Evolutionary conservation across 768 basidiomycete species (phyloP).

Genomic region (Trichaptum fuscoviolaceum): DNA sequence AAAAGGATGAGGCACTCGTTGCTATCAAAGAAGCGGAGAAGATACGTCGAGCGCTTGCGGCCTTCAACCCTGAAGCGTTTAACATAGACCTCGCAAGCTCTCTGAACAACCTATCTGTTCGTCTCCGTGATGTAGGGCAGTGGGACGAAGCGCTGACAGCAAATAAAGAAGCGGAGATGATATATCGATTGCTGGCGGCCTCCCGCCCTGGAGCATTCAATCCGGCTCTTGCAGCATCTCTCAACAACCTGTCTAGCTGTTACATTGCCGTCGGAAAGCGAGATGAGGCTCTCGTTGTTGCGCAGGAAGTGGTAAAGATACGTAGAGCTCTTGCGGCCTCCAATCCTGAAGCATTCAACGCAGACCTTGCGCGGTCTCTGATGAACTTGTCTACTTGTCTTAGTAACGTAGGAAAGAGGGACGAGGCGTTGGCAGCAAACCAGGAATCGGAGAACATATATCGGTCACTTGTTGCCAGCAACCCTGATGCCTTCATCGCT

Average conservation of each 20-base stretch:
- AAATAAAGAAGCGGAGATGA: not conserved
- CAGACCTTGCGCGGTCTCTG: not conserved
- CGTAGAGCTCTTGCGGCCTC: not conserved
- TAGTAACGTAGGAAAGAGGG: not conserved
- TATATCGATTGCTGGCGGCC: not conserved
- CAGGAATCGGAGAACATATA: not conserved
- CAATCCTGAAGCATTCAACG: not conserved
- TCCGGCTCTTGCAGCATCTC: conserved; percentile 5
- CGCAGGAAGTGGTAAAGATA: not conserved
- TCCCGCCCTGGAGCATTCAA: conserved; percentile 1
- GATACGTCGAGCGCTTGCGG: not conserved
- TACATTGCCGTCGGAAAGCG: not conserved
- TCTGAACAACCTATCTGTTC: conserved; percentile 9
- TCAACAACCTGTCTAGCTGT: not conserved
- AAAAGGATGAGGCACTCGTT: conserved; percentile 8
- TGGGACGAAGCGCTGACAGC: conserved; percentile 9
- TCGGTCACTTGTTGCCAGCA: not conserved
- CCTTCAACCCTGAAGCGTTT: conserved; percentile 4
- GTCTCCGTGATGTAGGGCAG: conserved; percentile 8
- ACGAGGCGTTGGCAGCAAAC: not conserved
- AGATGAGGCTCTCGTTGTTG: not conserved
- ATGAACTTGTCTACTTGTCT: not conserved
- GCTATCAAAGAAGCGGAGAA: conserved; percentile 8
- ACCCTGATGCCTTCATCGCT: not conserved
- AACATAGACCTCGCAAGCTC: conserved; percentile 8